phyloP scores from a whole-genome alignment of 2,329 filamentous ascomycete genomes.

The Immersiporthe knoxdaviesiana region DNA sequence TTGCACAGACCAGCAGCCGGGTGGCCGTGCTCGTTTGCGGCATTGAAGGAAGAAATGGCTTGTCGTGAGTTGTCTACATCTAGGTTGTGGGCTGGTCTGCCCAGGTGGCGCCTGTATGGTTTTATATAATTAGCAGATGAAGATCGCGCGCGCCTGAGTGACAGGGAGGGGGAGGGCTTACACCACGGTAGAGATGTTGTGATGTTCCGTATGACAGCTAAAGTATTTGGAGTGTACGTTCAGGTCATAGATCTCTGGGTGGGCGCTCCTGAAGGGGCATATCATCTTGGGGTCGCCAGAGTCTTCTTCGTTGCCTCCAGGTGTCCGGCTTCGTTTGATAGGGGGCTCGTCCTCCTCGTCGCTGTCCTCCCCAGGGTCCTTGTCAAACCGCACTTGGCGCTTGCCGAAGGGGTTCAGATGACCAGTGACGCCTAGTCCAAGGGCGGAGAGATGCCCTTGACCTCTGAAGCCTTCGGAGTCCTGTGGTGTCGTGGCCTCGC shows the following conservation, averaged over 20 bases:
- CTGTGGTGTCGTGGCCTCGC: conserved; percentile 17
- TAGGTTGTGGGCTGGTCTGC: conserved; percentile 39
- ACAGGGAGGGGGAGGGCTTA: conserved; percentile 29
- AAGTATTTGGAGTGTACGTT: conserved; percentile 36
- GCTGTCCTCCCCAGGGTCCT: conserved; percentile 21
- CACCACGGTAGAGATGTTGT: conserved; percentile 41
- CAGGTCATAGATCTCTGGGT: conserved; percentile 34
- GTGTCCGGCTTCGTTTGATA: conserved; percentile 32
- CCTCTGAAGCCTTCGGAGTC: conserved; percentile 19
- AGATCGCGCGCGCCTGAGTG: neutral
- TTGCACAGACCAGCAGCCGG: conserved; percentile 39
- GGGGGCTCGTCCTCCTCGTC: conserved; percentile 23
- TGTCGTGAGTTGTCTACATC: conserved; percentile 31
- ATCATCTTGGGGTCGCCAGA: conserved; percentile 37
- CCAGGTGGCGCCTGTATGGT: conserved; percentile 38
- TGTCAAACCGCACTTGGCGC: conserved; percentile 19
- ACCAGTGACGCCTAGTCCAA: conserved; percentile 12
- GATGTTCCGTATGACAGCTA: conserved; percentile 40
- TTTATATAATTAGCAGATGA: conserved; percentile 8
- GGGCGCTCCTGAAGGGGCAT: conserved; percentile 29
- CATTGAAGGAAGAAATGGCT: conserved; percentile 39
- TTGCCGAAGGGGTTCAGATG: conserved; percentile 19
- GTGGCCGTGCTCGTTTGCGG: conserved; percentile 33
- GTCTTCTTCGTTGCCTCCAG: conserved; percentile 26
- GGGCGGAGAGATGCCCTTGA: neutral